Evolutionary conservation across 2,329 filamentous ascomycete genomes (phyloP), one percentile per base, ranked within the genome.

Genomic region (Ceratocystis colombiana): DNA sequence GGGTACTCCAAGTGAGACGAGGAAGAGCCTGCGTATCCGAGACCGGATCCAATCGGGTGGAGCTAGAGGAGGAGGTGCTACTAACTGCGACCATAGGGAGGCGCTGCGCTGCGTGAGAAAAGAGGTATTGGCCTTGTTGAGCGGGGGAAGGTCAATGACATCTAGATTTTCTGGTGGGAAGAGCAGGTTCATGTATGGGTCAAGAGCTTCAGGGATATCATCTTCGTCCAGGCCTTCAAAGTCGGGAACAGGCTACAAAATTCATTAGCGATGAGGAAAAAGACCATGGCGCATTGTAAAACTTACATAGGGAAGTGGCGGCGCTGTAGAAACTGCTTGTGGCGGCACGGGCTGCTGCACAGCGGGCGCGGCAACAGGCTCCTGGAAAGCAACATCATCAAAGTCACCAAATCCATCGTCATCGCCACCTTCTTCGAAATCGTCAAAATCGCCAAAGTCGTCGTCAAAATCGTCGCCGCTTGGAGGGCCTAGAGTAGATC

Each of bases 41-140:
- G 91, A 96, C 70, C 94, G 90, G 68, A 96, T 95, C 94, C 94
- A 99, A 75, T 99, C 94, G 0, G 94, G 93, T 5, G 94, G 94
- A 72, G 96, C 91, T 46, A 99, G 84, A 1, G 94, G 92, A 1
- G 94, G 94, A 22, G 94, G 93, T 1, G 93, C 93, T 37, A 96
- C 90, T 3, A 99, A 85, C 77, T 99, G 94, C 50, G 92, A 91
- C 94, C 94, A 99, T 44, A 99, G 80, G 0, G 94, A 96, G 66
- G 89, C 86, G 68, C 89, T 95, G 67, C 92, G 86, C 64, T 91
- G 88, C 50, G 90, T 95, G 65, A 90, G 84, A 76, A 96, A 94
- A 63, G 90, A 83, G 57, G 88, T 79, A 68, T 82, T 80, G 44
- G 81, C 80, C 71, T 79, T 80, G 6, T 79, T 77, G n/a, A 78